Evolutionary conservation across 1,284 basidiomycete genomes (phyloP), one percentile per base, ranked within the genome.

Genomic region (Ceratobasidium papillatum): DNA sequence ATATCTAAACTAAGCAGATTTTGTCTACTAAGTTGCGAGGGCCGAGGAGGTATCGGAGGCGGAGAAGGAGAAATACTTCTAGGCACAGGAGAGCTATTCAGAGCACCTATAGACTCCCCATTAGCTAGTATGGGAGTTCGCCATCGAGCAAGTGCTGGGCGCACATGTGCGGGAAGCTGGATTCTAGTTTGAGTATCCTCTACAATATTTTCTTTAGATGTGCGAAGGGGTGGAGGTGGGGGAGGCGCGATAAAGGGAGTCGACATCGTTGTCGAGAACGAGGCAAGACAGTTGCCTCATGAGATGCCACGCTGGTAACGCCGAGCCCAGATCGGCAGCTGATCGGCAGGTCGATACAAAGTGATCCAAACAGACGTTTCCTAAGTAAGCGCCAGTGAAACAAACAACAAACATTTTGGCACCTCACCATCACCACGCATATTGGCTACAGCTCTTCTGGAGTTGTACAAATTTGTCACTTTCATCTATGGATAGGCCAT

Each of bases 181-280:
- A 34, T 34, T 59, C 49, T 71, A 27, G 11, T 19, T 7, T 14
- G 38, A n/a, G 43, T 11, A 47, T 19, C 14, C n/a, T 56, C 41
- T 3, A 27, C 2, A 30, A 22, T 9, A 32, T 5, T 19, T 49
- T 43, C n/a, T 27, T 3, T 47, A 30, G 61, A 47, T 27, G 38
- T 12, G 11, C 36, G 51, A 22, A 32, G 22, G 25, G 22, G 65
- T 8, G 68, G 41, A 12, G 54, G 30, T 7, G 34, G 41, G 3
- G 68, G 41, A 1, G 68, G 68, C 7, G 68, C 68, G 8, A 71
- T 41, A 71, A 71, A 71, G 34, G 56, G 68, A 32, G 43, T 61
- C 38, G 68, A 58, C 68, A 71, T 51, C n/a, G 52, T 54, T n/a
- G 61, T 62, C 59, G 43, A 34, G 34, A 54, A 32, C 19, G 27